Conservation (phyloP, 176 grass and related monocot genomes). For the Poa pratensis region DNA sequence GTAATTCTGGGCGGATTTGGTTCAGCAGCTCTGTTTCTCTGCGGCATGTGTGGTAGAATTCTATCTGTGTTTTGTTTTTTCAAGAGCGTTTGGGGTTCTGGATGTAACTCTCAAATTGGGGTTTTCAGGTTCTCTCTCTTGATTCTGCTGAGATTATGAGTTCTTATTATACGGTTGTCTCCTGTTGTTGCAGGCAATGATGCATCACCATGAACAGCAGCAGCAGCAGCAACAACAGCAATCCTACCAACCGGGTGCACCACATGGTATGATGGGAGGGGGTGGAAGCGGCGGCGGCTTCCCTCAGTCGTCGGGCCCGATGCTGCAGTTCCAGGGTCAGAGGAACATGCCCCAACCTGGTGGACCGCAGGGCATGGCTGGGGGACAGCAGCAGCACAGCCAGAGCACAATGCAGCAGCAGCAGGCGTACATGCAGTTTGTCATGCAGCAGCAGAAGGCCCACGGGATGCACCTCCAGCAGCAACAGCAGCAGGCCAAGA, state of each 20-base stretch:
- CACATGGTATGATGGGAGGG: slow-evolving; percentile 60
- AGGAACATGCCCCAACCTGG: slow-evolving; percentile 48
- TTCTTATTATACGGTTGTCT: slow-evolving; percentile 34
- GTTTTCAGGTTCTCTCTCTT: background rate
- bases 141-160: background rate
- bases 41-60: background rate
- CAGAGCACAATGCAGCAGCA: slow-evolving; percentile 74
- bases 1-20: background rate
- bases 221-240: slow-evolving; percentile 64
- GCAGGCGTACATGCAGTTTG: slow-evolving; percentile 74
- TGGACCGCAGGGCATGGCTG: slow-evolving; percentile 45
- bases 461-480: slow-evolving; percentile 65
- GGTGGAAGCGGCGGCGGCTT: slow-evolving; percentile 42
- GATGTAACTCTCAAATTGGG: background rate
- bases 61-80: background rate
- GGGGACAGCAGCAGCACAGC: slow-evolving; percentile 47
- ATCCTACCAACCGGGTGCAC: slow-evolving; percentile 40
- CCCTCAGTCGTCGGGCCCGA: slow-evolving; percentile 44
- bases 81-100: background rate
- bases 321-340: slow-evolving; percentile 49
- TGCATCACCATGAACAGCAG: slow-evolving; percentile 65
- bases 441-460: slow-evolving; percentile 75
- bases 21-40: background rate
- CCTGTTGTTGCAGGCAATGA: slow-evolving; percentile 48
- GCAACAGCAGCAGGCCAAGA: slow-evolving; percentile 67